Evolutionary conservation across 1,139 yeast genomes (phyloP).

Genomic region (Diutina neorugosa): DNA sequence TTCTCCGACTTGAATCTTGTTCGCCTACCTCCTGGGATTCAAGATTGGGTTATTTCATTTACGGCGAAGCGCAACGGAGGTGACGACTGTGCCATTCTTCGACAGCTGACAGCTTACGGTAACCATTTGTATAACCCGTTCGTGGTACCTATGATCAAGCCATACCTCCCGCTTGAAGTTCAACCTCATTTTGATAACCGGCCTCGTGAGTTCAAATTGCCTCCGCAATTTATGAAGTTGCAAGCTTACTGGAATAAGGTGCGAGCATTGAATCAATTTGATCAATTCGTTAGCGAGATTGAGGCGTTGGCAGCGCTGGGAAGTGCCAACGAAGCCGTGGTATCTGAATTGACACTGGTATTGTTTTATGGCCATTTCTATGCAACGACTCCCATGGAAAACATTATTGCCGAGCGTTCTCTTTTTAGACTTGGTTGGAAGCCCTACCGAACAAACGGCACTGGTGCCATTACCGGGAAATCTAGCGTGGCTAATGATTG

Average conservation of each 20-base stretch:
- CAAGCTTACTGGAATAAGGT: slow-evolving; percentile 39
- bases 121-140: slow-evolving; percentile 16
- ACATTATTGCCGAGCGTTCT: slow-evolving; percentile 30
- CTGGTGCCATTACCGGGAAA: background rate
- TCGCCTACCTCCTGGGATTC: slow-evolving; percentile 60
- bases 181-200: slow-evolving; percentile 14
- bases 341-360: slow-evolving; percentile 31
- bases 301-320: slow-evolving; percentile 13
- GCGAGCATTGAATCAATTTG: slow-evolving; percentile 28
- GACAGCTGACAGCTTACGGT: slow-evolving; percentile 14
- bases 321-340: slow-evolving; percentile 14
- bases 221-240: slow-evolving; percentile 25
- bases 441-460: slow-evolving; percentile 17
- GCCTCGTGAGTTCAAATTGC: slow-evolving; percentile 16
- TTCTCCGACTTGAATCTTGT: slow-evolving; percentile 32
- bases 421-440: slow-evolving; percentile 33
- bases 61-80: slow-evolving; percentile 26
- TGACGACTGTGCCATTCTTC: slow-evolving; percentile 14
- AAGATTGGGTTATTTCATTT: slow-evolving; percentile 46
- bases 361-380: slow-evolving; percentile 51
- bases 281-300: slow-evolving; percentile 21
- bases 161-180: slow-evolving; percentile 25
- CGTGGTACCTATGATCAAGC: slow-evolving; percentile 19
- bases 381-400: slow-evolving; percentile 16
- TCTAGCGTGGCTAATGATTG: background rate